Base-by-base conservation (phyloP, 1,284 basidiomycete genomes). In the Vanrija sp. region DNA sequence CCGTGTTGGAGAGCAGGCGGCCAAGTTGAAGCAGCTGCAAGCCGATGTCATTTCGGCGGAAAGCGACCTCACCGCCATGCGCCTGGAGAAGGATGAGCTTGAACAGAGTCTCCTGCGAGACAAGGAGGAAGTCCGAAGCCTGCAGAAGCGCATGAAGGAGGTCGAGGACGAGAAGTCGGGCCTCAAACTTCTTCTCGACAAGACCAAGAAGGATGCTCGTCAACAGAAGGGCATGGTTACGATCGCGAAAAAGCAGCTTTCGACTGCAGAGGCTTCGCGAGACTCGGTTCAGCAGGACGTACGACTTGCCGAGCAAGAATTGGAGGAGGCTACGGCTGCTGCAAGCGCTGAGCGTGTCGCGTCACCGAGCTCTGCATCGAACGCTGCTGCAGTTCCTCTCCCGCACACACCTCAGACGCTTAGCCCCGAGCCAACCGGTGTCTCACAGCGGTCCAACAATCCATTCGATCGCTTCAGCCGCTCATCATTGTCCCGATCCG, bases 201-300 rank as follows among this genome's bases (percentile, higher is more conserved):
- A 90, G 78, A 74, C 85, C 45, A 92, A 86, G 78, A 97, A 93
- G 77, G 93, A 98, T 47, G 89, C 89, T 0, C 87, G 96, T 69
- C 91, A 96, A 72, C 93, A 98, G 76, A 96, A 93, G 75, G 96
- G 95, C 14, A 80, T 96, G 53, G 81, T 94, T 15, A 92, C 93
- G 4, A 96, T 98, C 70, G 88, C 89, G 9, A 88, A 87, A 79
- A 98, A 98, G 77, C 96, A 98, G 77, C 79, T 98, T 20, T 83
- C 82, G 15, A 85, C 88, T 0, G 88, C 89, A 47, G 94, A 98
- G 74, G 78, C 80, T 0, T 88, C 92, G 62, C 84, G 83, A 51
- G 83, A 82, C 14, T 86, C 84, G 66, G 79, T 81, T 2, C 83
- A 86, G 62, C 83, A 83, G 66, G 91, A 95, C 63, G 75, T 87